These are phyloP conservation scores for Phlyctochytrium bullatum DNA, from an alignment of 192 early-diverging fungal species.

Conservation along the genomic window DNA sequence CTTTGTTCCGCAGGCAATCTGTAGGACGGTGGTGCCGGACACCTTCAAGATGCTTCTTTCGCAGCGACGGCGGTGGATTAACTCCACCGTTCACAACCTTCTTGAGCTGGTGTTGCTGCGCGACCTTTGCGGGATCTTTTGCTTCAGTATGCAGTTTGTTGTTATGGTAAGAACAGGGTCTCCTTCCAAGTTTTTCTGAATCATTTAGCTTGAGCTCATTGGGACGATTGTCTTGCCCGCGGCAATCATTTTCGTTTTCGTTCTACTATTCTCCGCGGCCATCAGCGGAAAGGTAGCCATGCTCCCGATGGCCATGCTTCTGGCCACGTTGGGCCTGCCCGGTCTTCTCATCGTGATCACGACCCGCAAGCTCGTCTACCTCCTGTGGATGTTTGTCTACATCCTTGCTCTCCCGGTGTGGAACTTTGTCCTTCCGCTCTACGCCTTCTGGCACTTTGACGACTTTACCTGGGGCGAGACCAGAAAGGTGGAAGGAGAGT, in stretches of 20 bases:
- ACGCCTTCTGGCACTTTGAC: constrained; percentile 71
- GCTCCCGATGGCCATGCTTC: constrained; percentile 73
- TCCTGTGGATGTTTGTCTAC: constrained; percentile 85
- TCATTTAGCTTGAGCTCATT: constrained; percentile 66
- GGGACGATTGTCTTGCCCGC: constrained; percentile 94
- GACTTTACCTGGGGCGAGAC: constrained; percentile 66
- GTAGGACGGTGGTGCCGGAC: constrained; percentile 89
- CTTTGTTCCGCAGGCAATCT: constrained; percentile 89
- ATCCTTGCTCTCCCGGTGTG: constrained; percentile 84
- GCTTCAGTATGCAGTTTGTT: constrained; percentile 84
- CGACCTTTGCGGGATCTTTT: constrained; percentile 94
- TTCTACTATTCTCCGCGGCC: constrained; percentile 23
- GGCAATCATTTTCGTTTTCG: constrained; percentile 50
- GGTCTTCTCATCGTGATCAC: constrained; percentile 88
- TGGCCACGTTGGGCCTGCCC: constrained; percentile 81
- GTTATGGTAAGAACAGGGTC: constrained; percentile 26
- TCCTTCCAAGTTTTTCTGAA: no score
- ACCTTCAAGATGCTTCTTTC: constrained; percentile 78
- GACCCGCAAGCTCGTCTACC: constrained; percentile 78
- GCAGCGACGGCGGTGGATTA: constrained; percentile 95
- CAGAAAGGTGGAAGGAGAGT: constrained; percentile 51
- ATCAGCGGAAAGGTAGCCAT: constrained; percentile 25
- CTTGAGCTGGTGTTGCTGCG: constrained; percentile 81
- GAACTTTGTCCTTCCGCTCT: constrained; percentile 90
- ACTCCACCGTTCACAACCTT: constrained; percentile 95